These are phyloP conservation scores for Tilletia horrida DNA, from an alignment of 1,284 basidiomycete species.

Conservation along the genomic window DNA sequence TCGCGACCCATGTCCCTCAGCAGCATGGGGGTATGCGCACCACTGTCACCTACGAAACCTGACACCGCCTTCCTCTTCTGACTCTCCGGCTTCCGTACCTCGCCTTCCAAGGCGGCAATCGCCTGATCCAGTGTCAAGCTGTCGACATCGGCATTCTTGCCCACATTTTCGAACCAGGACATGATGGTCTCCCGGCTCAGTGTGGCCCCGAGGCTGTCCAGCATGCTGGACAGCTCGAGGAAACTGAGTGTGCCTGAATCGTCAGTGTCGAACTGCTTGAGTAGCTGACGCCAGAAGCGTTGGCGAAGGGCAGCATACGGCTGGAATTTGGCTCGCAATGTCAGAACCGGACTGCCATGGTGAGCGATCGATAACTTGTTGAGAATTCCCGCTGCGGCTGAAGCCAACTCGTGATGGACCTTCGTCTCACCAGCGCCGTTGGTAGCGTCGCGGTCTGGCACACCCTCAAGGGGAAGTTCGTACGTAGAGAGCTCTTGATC, in stretches of 20 bases:
- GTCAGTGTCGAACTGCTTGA: conserved; percentile 85
- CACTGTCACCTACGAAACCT: conserved; percentile 24
- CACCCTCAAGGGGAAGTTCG: conserved; percentile 31
- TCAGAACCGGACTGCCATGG: conserved; percentile 29
- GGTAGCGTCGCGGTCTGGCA: conserved; percentile 28
- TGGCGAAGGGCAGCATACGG: conserved; percentile 68
- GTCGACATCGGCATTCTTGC: conserved; percentile 62
- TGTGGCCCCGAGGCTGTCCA: conserved; percentile 92
- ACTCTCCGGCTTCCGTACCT: conserved; percentile 38
- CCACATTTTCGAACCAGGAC: conserved; percentile 58
- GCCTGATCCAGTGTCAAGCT: conserved; percentile 72
- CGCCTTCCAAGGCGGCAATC: conserved; percentile 64
- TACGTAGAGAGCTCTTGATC: conserved; percentile 35
- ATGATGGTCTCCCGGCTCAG: conserved; percentile 77
- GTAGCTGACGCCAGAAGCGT: conserved; percentile 81
- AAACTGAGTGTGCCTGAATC: conserved; percentile 74
- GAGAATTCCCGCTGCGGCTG: background rate
- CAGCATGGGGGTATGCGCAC: conserved; percentile 32
- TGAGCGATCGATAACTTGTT: conserved; percentile 1
- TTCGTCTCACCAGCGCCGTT: background rate
- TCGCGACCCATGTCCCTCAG: conserved; percentile 14
- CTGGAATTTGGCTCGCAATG: conserved; percentile 79
- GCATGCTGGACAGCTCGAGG: conserved; percentile 89
- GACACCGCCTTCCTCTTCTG: conserved; percentile 30
- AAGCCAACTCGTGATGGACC: conserved; percentile 18